Conservation (phyloP, 306 rosid genomes). For the Malus sieversii region DNA sequence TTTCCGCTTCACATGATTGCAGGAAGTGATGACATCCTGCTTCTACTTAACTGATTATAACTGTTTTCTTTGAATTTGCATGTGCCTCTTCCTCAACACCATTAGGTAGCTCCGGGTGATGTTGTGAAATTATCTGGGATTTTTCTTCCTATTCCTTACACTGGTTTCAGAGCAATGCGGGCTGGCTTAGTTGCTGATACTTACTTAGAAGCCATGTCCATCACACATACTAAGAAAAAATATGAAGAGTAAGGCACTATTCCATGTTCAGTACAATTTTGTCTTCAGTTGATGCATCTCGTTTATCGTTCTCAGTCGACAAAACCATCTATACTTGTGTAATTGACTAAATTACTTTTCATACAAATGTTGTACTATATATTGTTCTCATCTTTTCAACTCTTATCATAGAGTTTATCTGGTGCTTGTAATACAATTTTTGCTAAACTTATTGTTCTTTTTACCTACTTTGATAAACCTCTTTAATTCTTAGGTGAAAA, state of each 20-base stretch:
- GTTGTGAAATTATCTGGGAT: constrained; percentile 91
- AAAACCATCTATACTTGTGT: not conserved
- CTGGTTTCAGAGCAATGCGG: constrained; percentile 96
- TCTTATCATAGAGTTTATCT: not conserved
- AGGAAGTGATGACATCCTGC: not conserved
- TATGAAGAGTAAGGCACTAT: constrained; percentile 77
- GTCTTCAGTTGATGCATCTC: not conserved
- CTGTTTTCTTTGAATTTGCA: not conserved
- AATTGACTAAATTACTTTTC: not conserved
- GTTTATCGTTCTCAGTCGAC: not conserved
- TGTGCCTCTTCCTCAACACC: constrained; percentile 5
- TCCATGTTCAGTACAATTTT: not conserved
- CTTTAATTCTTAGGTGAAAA: not conserved
- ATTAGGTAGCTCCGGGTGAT: constrained; percentile 71
- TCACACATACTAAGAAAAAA: constrained; percentile 87
- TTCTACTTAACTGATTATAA: constrained; percentile 1
- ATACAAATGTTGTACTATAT: not conserved
- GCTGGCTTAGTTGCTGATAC: constrained; percentile 98
- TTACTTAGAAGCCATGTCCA: constrained; percentile 94
- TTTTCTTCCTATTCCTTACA: constrained; percentile 89
- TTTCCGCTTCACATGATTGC: not conserved
- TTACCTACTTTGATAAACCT: constrained; percentile 7
- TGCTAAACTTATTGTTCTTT: not conserved
- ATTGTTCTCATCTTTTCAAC: constrained; percentile 4
- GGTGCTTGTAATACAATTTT: not conserved